These are phyloP conservation scores for Agroathelia rolfsii DNA, from an alignment of 1,284 basidiomycete species.

Conservation along the genomic window DNA sequence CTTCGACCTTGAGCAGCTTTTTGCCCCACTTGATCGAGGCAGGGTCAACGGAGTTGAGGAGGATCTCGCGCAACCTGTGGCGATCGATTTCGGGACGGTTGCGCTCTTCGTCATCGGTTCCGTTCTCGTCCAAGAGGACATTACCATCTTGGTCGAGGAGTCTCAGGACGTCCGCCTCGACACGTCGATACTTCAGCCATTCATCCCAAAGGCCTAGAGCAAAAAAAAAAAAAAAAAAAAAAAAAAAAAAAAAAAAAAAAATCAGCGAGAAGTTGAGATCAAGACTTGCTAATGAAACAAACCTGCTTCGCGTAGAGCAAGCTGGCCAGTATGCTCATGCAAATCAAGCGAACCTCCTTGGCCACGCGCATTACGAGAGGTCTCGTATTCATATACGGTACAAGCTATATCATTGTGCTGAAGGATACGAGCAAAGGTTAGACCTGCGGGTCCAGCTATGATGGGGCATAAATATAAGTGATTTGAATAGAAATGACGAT, in stretches of 20 bases:
- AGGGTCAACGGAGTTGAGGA: constrained; percentile 12
- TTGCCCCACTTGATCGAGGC: constrained; percentile 15
- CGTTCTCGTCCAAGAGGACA: constrained; percentile 8
- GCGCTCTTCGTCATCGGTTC: constrained; percentile 8
- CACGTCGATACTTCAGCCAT: constrained; percentile 19
- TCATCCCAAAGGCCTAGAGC: constrained; percentile 20
- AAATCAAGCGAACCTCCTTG: constrained; percentile 33
- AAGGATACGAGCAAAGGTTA: constrained; percentile 27
- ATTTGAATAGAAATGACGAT: no score
- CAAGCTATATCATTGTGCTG: constrained; percentile 18
- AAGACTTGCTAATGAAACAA: no score
- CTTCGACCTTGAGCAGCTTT: constrained; percentile 14
- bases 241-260: no score
- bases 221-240: no score
- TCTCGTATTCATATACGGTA: constrained; percentile 26
- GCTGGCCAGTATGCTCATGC: constrained; percentile 25
- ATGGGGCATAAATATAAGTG: no score
- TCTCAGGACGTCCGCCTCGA: constrained; percentile 17
- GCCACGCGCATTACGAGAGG: constrained; percentile 17
- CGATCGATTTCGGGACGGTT: constrained; percentile 22
- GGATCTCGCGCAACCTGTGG: constrained; percentile 11
- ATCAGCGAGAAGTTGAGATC: no score
- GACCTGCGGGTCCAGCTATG: constrained; percentile 29
- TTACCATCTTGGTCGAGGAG: constrained; percentile 13
- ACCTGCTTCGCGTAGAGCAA: constrained; percentile 22